phyloP scores from a whole-genome alignment of 345 rosid species.

The Murraya koenigii region DNA sequence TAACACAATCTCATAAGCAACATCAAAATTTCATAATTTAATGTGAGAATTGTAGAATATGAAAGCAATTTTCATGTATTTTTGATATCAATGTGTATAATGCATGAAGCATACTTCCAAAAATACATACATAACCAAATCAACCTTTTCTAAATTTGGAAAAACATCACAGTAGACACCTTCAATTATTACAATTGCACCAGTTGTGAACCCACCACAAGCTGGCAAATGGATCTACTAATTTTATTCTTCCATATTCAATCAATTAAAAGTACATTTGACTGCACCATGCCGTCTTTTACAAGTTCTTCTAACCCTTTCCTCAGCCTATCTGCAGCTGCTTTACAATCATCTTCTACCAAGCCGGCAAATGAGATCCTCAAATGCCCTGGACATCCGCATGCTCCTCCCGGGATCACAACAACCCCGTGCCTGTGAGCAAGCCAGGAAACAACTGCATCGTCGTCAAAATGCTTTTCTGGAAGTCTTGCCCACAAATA shows the following conservation, averaged over 20 bases:
- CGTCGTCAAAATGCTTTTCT: constrained; percentile 38
- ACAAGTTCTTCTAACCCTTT: constrained; percentile 72
- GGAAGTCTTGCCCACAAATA: constrained; percentile 96
- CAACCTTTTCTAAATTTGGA: neutral
- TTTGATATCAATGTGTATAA: constrained; percentile 2
- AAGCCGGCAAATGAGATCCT: constrained; percentile 86
- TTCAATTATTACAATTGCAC: constrained; percentile 13
- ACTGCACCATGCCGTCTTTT: constrained; percentile 47
- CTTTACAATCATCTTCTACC: constrained; percentile 56
- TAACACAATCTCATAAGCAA: neutral
- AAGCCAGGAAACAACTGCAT: constrained; percentile 80
- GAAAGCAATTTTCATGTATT: constrained; percentile 5
- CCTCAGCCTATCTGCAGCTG: constrained; percentile 69
- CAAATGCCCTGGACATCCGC: constrained; percentile 68
- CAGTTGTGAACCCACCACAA: constrained; percentile 6
- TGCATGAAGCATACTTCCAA: neutral
- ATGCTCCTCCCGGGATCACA: constrained; percentile 76
- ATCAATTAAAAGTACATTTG: neutral
- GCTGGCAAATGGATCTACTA: constrained; percentile 5
- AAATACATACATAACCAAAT: neutral
- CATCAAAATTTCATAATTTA: neutral
- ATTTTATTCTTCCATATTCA: constrained; percentile 1
- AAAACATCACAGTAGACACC: neutral
- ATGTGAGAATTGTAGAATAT: neutral
- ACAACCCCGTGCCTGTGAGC: constrained; percentile 77